Evolutionary conservation across 495 filamentous ascomycete genomes (phyloP).

Genomic region (Neurospora sp.): DNA sequence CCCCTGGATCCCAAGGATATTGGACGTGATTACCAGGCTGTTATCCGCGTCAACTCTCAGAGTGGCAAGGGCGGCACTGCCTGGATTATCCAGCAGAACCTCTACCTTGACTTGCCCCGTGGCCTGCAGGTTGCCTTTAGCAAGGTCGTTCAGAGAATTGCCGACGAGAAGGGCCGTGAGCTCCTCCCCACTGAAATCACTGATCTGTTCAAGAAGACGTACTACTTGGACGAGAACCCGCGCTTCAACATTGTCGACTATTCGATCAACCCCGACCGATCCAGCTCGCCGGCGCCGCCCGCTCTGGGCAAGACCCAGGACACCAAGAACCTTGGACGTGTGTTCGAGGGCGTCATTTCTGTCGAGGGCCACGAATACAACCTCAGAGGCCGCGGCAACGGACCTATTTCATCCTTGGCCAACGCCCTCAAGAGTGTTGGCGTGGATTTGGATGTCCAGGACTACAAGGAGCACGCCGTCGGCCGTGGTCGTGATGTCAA

Average conservation of each 20-base stretch:
- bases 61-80: slow-evolving; percentile 92
- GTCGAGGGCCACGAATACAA: slow-evolving; percentile 73
- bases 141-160: slow-evolving; percentile 69
- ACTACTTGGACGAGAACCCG: slow-evolving; percentile 71
- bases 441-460: slow-evolving; percentile 81
- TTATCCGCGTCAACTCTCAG: slow-evolving; percentile 96
- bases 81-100: slow-evolving; percentile 80
- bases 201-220: slow-evolving; percentile 74
- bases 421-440: slow-evolving; percentile 73
- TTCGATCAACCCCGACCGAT: slow-evolving; percentile 78
- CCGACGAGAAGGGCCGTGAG: slow-evolving; percentile 70
- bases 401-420: slow-evolving; percentile 80
- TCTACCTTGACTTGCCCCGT: slow-evolving; percentile 88
- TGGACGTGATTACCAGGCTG: slow-evolving; percentile 89
- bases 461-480: slow-evolving; percentile 96
- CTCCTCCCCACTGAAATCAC: slow-evolving; percentile 75
- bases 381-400: slow-evolving; percentile 75
- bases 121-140: slow-evolving; percentile 88
- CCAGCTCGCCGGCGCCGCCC: slow-evolving; percentile 61
- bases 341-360: slow-evolving; percentile 78
- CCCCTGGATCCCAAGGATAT: slow-evolving; percentile 91
- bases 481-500: slow-evolving; percentile 70
- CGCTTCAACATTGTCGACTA: slow-evolving; percentile 88
- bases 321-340: slow-evolving; percentile 66
- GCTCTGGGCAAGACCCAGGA: slow-evolving; percentile 59